phyloP scores from a whole-genome alignment of 2,329 filamentous ascomycete species.

The Penicillium griseofulvum region DNA sequence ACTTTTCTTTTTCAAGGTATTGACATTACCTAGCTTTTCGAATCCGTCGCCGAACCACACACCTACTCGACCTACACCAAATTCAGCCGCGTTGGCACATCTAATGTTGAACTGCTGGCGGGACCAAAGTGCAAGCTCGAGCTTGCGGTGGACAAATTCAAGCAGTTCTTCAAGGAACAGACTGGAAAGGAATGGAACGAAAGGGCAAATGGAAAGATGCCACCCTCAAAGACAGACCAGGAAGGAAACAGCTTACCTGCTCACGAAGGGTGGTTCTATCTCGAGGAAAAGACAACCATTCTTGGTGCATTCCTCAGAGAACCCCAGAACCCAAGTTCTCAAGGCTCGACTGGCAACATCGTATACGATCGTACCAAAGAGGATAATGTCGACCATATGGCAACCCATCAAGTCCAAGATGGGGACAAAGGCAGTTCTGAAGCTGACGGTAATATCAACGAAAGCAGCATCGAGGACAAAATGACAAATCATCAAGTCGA shows the following conservation, averaged over 20 bases:
- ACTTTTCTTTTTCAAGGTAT: background rate
- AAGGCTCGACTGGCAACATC: background rate
- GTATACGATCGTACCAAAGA: background rate
- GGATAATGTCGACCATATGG: background rate
- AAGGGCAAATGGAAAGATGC: conserved; percentile 17
- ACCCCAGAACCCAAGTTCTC: background rate
- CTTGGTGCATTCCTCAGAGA: conserved; percentile 24
- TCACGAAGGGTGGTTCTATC: conserved; percentile 35
- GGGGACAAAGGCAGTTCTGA: background rate
- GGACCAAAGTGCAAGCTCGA: conserved; percentile 32
- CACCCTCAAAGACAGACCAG: conserved; percentile 22
- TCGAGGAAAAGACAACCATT: conserved; percentile 21
- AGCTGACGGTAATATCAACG: too few species aligned
- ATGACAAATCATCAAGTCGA: background rate
- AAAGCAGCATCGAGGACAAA: too few species aligned
- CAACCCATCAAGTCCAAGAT: background rate
- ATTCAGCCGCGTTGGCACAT: conserved; percentile 34
- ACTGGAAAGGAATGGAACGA: conserved; percentile 62
- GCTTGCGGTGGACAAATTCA: conserved; percentile 53
- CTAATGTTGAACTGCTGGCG: conserved; percentile 33
- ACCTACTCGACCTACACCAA: conserved; percentile 62
- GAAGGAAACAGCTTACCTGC: conserved; percentile 24
- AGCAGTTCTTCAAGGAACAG: conserved; percentile 56
- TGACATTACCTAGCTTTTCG: conserved; percentile 57
- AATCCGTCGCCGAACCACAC: conserved; percentile 59